phyloP scores from a whole-genome alignment of 306 rosid genomes.

The Trichosanthes cucumerina region DNA sequence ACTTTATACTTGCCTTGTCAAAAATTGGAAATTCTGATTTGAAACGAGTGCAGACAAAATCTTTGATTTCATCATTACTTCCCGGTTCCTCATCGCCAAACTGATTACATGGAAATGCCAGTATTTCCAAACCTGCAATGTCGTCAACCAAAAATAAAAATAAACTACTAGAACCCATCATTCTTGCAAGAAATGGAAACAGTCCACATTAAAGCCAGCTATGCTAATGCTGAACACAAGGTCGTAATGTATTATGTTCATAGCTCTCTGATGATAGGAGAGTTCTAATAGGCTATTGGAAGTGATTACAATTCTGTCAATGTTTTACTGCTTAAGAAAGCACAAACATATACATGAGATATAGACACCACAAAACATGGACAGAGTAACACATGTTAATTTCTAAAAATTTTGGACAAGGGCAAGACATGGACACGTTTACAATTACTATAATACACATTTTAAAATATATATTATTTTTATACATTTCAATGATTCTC shows the following conservation, averaged over 20 bases:
- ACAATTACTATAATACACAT: not conserved
- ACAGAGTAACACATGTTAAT: not conserved
- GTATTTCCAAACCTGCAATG: conserved; percentile 57
- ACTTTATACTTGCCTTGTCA: conserved; percentile 45
- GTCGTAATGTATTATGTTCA: not conserved
- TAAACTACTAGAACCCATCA: not conserved
- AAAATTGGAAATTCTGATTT: conserved; percentile 79
- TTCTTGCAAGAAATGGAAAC: not conserved
- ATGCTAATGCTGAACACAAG: not conserved
- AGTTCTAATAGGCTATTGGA: not conserved
- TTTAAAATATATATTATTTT: not conserved
- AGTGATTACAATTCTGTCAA: not conserved
- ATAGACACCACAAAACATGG: not conserved
- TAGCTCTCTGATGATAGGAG: not conserved
- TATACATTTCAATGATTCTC: not conserved
- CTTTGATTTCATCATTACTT: conserved; percentile 62
- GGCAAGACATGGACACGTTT: not conserved
- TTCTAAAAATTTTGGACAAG: not conserved
- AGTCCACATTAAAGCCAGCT: not conserved
- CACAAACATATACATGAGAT: not conserved
- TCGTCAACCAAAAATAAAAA: not conserved
- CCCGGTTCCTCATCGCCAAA: conserved; percentile 83
- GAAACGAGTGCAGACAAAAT: conserved; percentile 75
- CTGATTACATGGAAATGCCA: conserved; percentile 89
- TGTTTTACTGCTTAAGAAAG: not conserved